Evolutionary conservation across 2,329 filamentous ascomycete genomes (phyloP).

Genomic region (Aschersonia sp.): DNA sequence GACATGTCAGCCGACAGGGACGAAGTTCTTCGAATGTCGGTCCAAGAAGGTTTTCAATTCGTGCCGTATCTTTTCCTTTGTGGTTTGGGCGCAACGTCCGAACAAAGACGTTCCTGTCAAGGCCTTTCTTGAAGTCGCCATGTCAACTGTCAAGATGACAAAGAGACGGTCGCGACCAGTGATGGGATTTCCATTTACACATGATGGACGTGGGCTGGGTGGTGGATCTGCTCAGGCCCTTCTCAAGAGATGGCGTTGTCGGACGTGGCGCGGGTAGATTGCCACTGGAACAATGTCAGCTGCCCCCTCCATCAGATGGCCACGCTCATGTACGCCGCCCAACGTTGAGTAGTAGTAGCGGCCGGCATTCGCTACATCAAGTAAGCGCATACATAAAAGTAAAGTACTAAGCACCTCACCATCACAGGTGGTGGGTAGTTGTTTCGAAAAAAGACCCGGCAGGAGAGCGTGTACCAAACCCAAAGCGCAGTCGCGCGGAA

Average conservation of each 20-base stretch:
- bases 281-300: slow-evolving; percentile 13
- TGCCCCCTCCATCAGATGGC: slow-evolving; percentile 14
- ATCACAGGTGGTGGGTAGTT: too few relatives aligned
- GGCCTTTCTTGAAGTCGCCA: too few relatives aligned
- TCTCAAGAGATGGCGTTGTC: background rate
- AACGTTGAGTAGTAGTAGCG: background rate
- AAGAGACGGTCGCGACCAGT: background rate
- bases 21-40: background rate
- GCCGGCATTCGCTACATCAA: too few relatives aligned
- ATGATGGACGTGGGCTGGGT: background rate
- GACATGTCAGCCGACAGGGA: background rate
- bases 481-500: too few relatives aligned
- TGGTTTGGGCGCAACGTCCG: too few relatives aligned
- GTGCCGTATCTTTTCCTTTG: background rate
- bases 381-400: too few relatives aligned
- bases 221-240: background rate
- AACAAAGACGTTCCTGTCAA: too few relatives aligned
- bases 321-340: background rate
- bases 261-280: slow-evolving; percentile 9
- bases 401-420: too few relatives aligned
- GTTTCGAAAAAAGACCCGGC: too few relatives aligned
- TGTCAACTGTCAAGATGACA: background rate
- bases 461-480: too few relatives aligned
- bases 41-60: background rate
- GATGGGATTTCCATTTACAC: background rate